Evolutionary conservation across 2,329 filamentous ascomycete genomes (phyloP), one percentile per base, ranked within the genome.

Genomic region (Exophiala lecanii-corni): DNA sequence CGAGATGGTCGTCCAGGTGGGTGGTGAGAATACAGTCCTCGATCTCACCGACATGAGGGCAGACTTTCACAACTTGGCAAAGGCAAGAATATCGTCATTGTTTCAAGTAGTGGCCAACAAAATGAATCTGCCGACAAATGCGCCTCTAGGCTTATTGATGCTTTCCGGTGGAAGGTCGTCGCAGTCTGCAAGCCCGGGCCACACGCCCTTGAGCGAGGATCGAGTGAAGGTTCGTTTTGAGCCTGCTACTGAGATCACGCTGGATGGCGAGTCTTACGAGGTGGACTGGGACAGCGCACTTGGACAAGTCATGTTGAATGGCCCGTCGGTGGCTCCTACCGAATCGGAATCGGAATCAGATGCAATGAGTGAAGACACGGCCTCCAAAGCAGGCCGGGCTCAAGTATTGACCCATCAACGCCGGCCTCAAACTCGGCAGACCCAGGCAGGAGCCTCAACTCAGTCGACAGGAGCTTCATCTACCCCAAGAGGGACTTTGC

Each of bases 31-130:
- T 39, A 84, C 79, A 2, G 63, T 72, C 20, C 61, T 86, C 25
- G 72, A 81, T 53, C 66, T 77, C 38, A 56, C 59, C 34, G 62
- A 61, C 10, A 73, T 78, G 57, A 74, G 79, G 2, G 82, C 80
- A 2, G 80, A 86, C 50, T 94, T 96, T 65, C 78, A 85, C 54
- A 78, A 79, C 10, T 76, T 84, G 35, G 78, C 81, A 4, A 83
- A 84, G 53, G 73, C 78, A 9, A 76, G 86, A 39, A 73, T 96
- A 13, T 75, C 79, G 0, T 82, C 81, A 41, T 69, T 96, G 4
- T 79, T 94, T 52, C 82, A 87, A 55, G 82, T 94, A 6, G 75
- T 95, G n/a, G 79, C 84, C 2, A 82, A 82, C 23, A 94, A 91
- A 62, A 76, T 92, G 54, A 84, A 82, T 50, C 63, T 89, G 4